A percentile compares a stretch with the other conserved stretches of the same genome.
These are phyloP conservation scores for Metschnikowia lachancei DNA, from an alignment of 805 yeast species.

Conservation along the genomic window DNA sequence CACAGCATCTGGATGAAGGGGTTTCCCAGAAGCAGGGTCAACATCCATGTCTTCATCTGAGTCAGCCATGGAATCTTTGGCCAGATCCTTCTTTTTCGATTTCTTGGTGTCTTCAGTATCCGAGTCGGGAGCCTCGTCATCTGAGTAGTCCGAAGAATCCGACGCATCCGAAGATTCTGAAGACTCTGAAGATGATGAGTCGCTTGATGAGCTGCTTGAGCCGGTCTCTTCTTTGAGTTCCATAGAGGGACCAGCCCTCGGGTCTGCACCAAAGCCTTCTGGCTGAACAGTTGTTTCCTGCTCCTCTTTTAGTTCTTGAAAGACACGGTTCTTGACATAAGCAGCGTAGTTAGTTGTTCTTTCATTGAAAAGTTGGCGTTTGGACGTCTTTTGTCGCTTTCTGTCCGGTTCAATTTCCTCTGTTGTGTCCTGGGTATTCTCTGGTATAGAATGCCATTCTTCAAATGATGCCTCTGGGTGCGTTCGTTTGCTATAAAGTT, in stretches of 20 bases:
- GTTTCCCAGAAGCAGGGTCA: background rate
- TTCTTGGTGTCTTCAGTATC: background rate
- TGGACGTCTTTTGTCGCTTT: background rate
- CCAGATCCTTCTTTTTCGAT: background rate
- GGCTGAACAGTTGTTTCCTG: background rate
- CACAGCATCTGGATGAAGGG: background rate
- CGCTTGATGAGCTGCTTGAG: background rate
- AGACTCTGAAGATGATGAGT: background rate
- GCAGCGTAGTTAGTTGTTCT: conserved; percentile 5
- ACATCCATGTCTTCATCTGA: background rate
- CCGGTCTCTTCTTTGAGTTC: background rate
- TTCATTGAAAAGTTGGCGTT: background rate
- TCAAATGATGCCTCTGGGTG: conserved; percentile 19
- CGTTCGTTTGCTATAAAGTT: conserved; percentile 10
- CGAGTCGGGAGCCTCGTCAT: background rate
- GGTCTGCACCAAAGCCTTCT: background rate
- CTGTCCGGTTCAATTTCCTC: background rate
- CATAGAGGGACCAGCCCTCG: conserved; percentile 1
- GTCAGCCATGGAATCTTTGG: background rate
- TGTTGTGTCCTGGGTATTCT: background rate
- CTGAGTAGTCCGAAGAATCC: background rate
- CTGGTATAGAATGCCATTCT: conserved; percentile 12
- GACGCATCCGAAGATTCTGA: background rate
- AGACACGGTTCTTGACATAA: conserved; percentile 3
- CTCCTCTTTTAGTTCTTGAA: conserved; percentile 2